Evolutionary conservation across 1,284 basidiomycete genomes (phyloP), one percentile per base, ranked within the genome.

Genomic region (Ustilago lituana): DNA sequence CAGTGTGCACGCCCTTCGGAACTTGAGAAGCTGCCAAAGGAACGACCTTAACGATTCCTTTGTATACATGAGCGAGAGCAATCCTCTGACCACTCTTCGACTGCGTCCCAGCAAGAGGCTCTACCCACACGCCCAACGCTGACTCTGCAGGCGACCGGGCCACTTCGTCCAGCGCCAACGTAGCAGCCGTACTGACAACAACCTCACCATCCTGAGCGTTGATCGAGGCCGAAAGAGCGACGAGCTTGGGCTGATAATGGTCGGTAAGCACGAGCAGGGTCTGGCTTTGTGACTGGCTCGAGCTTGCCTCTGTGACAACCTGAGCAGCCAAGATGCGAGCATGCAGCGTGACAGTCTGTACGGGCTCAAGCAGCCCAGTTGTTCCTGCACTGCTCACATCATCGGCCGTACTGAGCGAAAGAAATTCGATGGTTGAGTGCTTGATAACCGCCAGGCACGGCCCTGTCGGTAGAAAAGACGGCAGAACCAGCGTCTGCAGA

Each of bases 221-320:
- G 8, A 22, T 32, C 11, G 47, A 54, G 19, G 60, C 20, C 3
- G 50, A 20, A 10, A 65, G 59, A 5, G 55, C 53, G 48, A 78
- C 46, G 45, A 78, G 58, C 11, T 53, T 38, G 11, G 76, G 74
- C 35, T 55, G 50, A 29, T 72, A 67, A 36, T 78, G 76, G 44
- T 78, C 76, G 19, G 76, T 78, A 40, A 78, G 73, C 22, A 78
- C 47, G 24, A 72, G 50, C 4, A 74, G 53, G 11, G 58, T 47
- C 32, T 64, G 52, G 5, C 8, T 33, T 11, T n/a, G 17, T 12
- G 50, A 36, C 8, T n/a, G 15, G 10, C n/a, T 37, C 20, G 57
- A 47, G 39, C 35, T 17, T 14, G 51, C 15, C 5, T 54, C 46
- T 20, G 35, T 33, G 47, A 74, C 40, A 9, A 51, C 20, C 14